Evolutionary conservation across 768 basidiomycete genomes (phyloP), one percentile per base, ranked within the genome.

Genomic region (Coprinellus aureogranulatus): DNA sequence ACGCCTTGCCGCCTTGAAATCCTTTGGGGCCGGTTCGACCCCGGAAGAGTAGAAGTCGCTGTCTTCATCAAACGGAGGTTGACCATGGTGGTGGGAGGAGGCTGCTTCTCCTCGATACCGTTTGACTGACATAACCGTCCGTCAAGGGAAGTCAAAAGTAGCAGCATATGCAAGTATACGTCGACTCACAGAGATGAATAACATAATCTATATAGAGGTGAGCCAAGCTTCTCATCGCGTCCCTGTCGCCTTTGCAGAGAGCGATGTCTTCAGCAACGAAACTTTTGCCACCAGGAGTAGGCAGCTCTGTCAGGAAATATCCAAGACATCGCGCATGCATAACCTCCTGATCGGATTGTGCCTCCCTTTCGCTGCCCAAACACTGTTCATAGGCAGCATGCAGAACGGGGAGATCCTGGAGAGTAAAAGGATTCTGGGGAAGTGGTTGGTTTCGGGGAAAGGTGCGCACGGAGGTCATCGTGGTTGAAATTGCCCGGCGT

Each of bases 311-410:
- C 28, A 60, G 56, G 39, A 60, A 48, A 23, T 39, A 60, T 30
- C 59, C 59, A 11, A 60, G 37, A 48, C 59, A 60, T 8, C 59
- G 59, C 27, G 55, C 59, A 41, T 60, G 41, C 30, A 56, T 45
- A 23, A 60, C 34, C 22, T 31, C 53, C 34, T 34, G 34, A 6
- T 34, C 14, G 8, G 34, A 34, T 34, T 34, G 34, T 10, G 54
- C 59, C 9, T 56, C 54, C 11, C 5, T 22, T 39, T 59, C 45
- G 40, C 18, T 25, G 11, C 31, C 34, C 26, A 59, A 48, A 42
- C 59, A 59, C 26, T 55, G 37, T 16, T 60, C 18, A 18, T 60
- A 60, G 11, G 59, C 54, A 3, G n/a, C 49, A 31, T 57, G 54
- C 31, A 41, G 5, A 10, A 23, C 27, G 31, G 55, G 12, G 2